Base-by-base conservation (phyloP, 805 yeast species). In the Saturnispora bothae region DNA sequence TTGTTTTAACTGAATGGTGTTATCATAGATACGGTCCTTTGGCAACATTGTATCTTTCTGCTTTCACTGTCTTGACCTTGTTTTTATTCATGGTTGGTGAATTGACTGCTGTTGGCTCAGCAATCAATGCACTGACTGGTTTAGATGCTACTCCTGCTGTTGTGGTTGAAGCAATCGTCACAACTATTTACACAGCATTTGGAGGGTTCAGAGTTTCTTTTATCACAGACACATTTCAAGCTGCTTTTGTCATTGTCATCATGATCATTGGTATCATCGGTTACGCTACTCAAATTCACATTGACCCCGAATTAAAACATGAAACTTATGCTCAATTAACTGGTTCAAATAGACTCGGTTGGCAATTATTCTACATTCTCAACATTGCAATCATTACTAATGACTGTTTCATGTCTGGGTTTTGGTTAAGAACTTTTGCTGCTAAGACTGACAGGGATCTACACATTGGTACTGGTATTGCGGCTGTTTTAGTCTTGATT, bases 1-100 rank as follows among this genome's bases (percentile, higher is more conserved):
- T 88, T 56, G 86, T 88, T 20, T 63, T 88, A 48, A 85, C 95
- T 4, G 95, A 88, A 55, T 88, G 96, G 96, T 89, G 84, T n/a
- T 72, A 83, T 52, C 73, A 73, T 33, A 65, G 96, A 48, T 88
- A 69, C 54, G 96, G 96, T 2, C 54, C 66, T 4, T 59, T 78
- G 13, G 68, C 94, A 3, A 81, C 84, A 1, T 61, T 84, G 47
- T 83, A 84, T 48, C 60, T 88, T 33, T 78, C 94, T 12, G 76
- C 75, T 33, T 83, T 86, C 57, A 84, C 96, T 1, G 71, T 88
- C 38, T 66, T 88, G 46, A 86, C 95, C 7, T 71, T 88, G 70
- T 84, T 77, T 53, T 65, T 88, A 48, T 86, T 78, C 56, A 80
- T 85, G 86, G 80, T 85, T 35, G 81, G 88, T 19, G 96, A 88